Conservation (phyloP, 441 rosid species). For the Metrosideros polymorpha region DNA sequence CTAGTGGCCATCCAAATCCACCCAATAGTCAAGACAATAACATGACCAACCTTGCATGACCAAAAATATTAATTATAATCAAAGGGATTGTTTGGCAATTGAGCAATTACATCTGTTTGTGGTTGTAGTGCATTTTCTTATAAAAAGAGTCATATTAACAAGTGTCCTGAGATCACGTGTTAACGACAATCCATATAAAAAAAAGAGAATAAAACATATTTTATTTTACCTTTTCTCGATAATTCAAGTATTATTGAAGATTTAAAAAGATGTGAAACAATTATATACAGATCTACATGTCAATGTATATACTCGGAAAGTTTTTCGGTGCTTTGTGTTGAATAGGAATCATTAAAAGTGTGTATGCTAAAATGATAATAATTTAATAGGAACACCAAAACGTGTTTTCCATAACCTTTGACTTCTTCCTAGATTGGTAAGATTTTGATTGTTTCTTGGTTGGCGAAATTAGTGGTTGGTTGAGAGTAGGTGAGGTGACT, state of each 20-base stretch:
- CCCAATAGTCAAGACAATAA: neutral
- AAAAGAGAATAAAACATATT: neutral
- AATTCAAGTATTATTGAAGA: neutral
- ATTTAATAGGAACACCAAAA: neutral
- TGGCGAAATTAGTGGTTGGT: neutral
- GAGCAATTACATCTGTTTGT: neutral
- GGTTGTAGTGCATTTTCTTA: neutral
- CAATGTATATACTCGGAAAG: neutral
- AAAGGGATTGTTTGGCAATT: neutral
- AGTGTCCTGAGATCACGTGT: neutral
- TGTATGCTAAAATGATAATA: neutral
- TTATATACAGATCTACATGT: neutral
- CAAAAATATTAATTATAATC: neutral
- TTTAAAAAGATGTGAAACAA: neutral
- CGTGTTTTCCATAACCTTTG: neutral
- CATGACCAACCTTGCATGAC: neutral
- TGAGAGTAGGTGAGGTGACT: neutral
- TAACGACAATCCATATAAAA: neutral
- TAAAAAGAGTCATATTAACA: neutral
- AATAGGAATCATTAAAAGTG: neutral
- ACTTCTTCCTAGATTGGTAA: neutral
- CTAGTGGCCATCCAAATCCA: neutral
- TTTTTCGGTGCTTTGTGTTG: fast-evolving
- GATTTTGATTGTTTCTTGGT: neutral
- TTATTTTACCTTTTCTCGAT: neutral